Base-by-base conservation (phyloP, 495 filamentous ascomycete genomes). In the Neurospora cerealis region DNA sequence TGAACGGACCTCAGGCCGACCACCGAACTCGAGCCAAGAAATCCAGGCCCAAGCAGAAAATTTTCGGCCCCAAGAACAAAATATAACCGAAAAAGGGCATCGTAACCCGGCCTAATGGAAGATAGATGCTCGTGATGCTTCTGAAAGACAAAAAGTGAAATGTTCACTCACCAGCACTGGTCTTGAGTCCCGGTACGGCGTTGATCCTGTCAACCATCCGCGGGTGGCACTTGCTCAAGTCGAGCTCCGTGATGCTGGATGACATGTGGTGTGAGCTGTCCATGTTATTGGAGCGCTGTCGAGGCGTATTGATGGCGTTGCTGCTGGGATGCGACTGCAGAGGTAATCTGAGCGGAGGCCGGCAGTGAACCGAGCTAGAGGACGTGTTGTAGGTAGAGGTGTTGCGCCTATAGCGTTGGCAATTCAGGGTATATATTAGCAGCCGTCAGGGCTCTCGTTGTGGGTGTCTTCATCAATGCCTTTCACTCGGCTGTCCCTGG, bases 181-280 rank as follows among this genome's bases (percentile, higher is more conserved):
- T 85, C 75, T 83, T 86, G 71, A 86, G 75, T 69, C 82, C 85
- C n/a, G 84, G 85, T 48, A 86, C 81, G 32, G 81, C 79, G 72
- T 85, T 84, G 78, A 86, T 83, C 76, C 78, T 83, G 80, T 86
- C 83, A 66, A 83, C 81, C 70, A 85, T 80, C 66, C 75, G 78
- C 62, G 80, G 78, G 71, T 83, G 80, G 69, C 82, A 85, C 48
- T 81, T 79, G 76, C 79, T 85, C 75, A 86, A 76, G 74, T 86
- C 83, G 79, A 86, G 79, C 81, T 86, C 85, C 76, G 81, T 80
- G 72, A 83, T 74, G 48, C 70, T 74, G 42, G 71, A 73, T 38
- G 69, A 69, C 72, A 80, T 78, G 75, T 81, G 79, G 69, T 77
- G 71, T 15, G 76, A 78, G 70, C 71, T 73, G 70, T 76, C 80